phyloP scores from a whole-genome alignment of 2,329 filamentous ascomycete genomes.

The Didymella sp. region DNA sequence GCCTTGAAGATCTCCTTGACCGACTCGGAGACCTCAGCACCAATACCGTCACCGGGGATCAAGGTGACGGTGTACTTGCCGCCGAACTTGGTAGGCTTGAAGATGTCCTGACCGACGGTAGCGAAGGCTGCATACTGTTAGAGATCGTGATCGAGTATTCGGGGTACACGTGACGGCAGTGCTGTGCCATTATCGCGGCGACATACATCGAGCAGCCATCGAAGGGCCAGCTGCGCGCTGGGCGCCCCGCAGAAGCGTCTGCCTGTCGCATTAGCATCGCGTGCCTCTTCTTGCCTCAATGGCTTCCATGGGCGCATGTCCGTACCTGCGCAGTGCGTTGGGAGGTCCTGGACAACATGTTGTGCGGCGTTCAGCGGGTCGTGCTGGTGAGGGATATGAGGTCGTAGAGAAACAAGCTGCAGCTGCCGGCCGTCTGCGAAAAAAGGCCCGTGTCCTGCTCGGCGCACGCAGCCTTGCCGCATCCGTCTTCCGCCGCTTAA shows the following conservation, averaged over 20 bases:
- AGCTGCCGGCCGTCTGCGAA: slow-evolving; percentile 45
- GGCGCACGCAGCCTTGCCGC: slow-evolving; percentile 26
- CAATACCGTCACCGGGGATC: slow-evolving; percentile 98
- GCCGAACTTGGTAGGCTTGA: slow-evolving; percentile 98
- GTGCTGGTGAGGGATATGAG: slow-evolving; percentile 47
- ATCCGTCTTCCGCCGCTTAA: slow-evolving; percentile 27
- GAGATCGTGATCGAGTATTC: slow-evolving; percentile 1
- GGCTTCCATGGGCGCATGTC: slow-evolving; percentile 21
- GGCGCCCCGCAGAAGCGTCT: slow-evolving; percentile 65
- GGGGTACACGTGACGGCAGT: slow-evolving; percentile 11
- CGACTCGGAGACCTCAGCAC: slow-evolving; percentile 95
- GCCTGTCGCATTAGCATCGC: slow-evolving; percentile 36
- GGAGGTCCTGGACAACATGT: slow-evolving; percentile 56
- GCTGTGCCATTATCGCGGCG: neutral
- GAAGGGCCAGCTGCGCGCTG: slow-evolving; percentile 58
- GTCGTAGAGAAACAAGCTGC: slow-evolving; percentile 41
- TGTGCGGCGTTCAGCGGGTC: slow-evolving; percentile 38
- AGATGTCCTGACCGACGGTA: slow-evolving; percentile 91
- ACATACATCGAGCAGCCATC: slow-evolving; percentile 63
- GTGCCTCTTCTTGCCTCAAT: slow-evolving; percentile 31
- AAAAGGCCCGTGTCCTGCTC: slow-evolving; percentile 42
- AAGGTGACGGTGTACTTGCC: slow-evolving; percentile 99
- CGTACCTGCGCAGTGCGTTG: slow-evolving; percentile 58
- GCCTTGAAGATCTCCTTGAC: slow-evolving; percentile 99
- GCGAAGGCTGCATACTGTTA: slow-evolving; percentile 47